Evolutionary conservation across 148 eudicot species (phyloP).

Genomic region (Nepenthes mirabilis): DNA sequence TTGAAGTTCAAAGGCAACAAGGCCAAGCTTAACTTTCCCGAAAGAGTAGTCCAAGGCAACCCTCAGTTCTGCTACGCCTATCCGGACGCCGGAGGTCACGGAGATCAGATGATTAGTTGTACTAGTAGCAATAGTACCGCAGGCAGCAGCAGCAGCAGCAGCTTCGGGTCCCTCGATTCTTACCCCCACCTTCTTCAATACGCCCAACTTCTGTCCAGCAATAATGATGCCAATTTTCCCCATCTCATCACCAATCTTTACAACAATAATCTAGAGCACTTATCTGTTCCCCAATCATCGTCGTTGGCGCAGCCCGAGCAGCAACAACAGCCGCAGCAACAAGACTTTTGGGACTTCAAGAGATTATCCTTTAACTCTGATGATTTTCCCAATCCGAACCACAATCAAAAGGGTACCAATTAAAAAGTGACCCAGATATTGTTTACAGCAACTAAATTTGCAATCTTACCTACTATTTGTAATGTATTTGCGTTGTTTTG

Average conservation of each 20-base stretch:
- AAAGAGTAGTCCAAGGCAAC: constrained; percentile 24
- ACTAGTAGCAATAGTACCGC: neutral
- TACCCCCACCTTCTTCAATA: constrained; percentile 39
- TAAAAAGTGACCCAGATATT: too few species aligned
- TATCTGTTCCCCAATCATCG: neutral
- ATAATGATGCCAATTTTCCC: constrained; percentile 29
- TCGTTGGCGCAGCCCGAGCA: neutral
- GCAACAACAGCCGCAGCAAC: neutral
- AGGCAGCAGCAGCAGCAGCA: neutral
- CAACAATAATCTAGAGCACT: neutral
- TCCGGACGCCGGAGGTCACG: neutral
- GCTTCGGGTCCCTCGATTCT: neutral
- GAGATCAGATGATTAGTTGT: neutral
- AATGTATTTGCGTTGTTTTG: too few species aligned
- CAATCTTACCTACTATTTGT: too few species aligned
- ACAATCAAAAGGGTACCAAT: too few species aligned
- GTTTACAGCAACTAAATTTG: too few species aligned
- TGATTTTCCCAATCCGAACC: neutral
- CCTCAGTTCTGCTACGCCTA: neutral
- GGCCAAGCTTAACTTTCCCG: constrained; percentile 50
- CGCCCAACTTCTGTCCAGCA: constrained; percentile 41
- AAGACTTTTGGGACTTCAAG: neutral
- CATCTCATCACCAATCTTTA: constrained; percentile 22
- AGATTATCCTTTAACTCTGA: neutral
- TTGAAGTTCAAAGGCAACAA: constrained; percentile 45